These are phyloP conservation scores for Bjerkandera adusta DNA, from an alignment of 1,284 basidiomycete genomes.

Conservation along the genomic window DNA sequence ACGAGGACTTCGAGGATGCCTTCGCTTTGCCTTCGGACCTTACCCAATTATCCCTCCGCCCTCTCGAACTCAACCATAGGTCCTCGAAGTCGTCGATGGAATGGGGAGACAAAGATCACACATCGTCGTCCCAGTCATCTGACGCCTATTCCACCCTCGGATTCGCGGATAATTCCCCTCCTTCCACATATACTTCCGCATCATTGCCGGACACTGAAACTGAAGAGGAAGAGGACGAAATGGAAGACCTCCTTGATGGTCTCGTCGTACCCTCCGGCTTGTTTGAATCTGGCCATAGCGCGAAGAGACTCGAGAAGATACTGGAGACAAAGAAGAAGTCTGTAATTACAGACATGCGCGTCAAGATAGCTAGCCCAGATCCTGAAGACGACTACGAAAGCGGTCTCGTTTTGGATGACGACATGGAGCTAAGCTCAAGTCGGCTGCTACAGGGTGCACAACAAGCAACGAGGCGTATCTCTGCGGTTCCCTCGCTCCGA, in stretches of 20 bases:
- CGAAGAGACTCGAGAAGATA: conserved; percentile 65
- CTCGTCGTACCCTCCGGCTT: conserved; percentile 71
- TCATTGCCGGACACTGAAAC: conserved; percentile 70
- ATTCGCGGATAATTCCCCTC: conserved; percentile 67
- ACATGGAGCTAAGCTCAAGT: conserved; percentile 75
- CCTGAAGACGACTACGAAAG: conserved; percentile 81
- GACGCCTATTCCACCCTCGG: conserved; percentile 77
- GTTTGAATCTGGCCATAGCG: conserved; percentile 68
- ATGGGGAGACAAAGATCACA: conserved; percentile 81
- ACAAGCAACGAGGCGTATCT: conserved; percentile 40
- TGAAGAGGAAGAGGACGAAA: conserved; percentile 61
- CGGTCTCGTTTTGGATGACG: conserved; percentile 77
- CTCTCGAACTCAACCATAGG: conserved; percentile 66
- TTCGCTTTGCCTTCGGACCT: conserved; percentile 77
- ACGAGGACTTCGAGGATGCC: conserved; percentile 41
- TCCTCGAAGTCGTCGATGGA: conserved; percentile 78
- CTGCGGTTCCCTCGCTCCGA: conserved; percentile 30
- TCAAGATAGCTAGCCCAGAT: conserved; percentile 56
- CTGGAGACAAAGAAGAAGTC: conserved; percentile 74
- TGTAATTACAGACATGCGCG: conserved; percentile 41
- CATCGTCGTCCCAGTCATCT: conserved; percentile 78
- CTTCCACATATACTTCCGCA: conserved; percentile 62
- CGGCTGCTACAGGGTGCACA: conserved; percentile 58
- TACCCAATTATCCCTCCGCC: conserved; percentile 73
- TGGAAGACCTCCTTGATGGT: conserved; percentile 71